These are phyloP conservation scores for Fusarium nygamai DNA, from an alignment of 2,329 filamentous ascomycete genomes.

Conservation along the genomic window DNA sequence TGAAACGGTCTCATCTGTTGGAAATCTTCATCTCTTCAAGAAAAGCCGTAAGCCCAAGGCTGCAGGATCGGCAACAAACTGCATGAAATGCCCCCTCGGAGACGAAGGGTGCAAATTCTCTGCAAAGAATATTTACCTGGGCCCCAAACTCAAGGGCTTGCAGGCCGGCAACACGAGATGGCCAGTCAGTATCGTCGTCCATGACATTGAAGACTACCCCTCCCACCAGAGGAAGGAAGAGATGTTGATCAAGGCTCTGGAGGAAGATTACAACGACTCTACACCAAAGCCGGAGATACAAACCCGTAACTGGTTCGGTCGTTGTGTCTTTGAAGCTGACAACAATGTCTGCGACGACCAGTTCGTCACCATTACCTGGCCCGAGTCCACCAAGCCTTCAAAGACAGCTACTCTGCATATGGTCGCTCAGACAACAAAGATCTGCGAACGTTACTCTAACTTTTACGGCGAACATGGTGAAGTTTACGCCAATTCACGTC, in stretches of 20 bases:
- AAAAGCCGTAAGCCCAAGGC: slow-evolving; percentile 77
- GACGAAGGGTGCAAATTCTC: slow-evolving; percentile 85
- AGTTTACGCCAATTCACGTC: slow-evolving; percentile 82
- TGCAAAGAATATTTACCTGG: slow-evolving; percentile 83
- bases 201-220: slow-evolving; percentile 86
- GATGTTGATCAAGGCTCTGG: slow-evolving; percentile 55
- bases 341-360: slow-evolving; percentile 97
- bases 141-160: slow-evolving; percentile 68
- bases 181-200: slow-evolving; percentile 90
- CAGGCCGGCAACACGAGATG: slow-evolving; percentile 74
- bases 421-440: slow-evolving; percentile 87
- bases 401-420: slow-evolving; percentile 95
- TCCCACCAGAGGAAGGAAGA: slow-evolving; percentile 52
- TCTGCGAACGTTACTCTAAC: slow-evolving; percentile 85
- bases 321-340: slow-evolving; percentile 94
- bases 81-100: slow-evolving; percentile 74
- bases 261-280: slow-evolving; percentile 63
- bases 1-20: slow-evolving; percentile 77
- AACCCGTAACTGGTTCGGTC: slow-evolving; percentile 80
- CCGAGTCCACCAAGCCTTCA: slow-evolving; percentile 71
- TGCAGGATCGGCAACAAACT: slow-evolving; percentile 86
- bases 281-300: slow-evolving; percentile 60
- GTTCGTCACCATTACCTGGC: slow-evolving; percentile 87
- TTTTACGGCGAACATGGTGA: slow-evolving; percentile 90
- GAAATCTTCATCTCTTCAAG: slow-evolving; percentile 81